These are phyloP conservation scores for Earliella scabrosa DNA, from an alignment of 1,284 basidiomycete genomes.

Conservation along the genomic window DNA sequence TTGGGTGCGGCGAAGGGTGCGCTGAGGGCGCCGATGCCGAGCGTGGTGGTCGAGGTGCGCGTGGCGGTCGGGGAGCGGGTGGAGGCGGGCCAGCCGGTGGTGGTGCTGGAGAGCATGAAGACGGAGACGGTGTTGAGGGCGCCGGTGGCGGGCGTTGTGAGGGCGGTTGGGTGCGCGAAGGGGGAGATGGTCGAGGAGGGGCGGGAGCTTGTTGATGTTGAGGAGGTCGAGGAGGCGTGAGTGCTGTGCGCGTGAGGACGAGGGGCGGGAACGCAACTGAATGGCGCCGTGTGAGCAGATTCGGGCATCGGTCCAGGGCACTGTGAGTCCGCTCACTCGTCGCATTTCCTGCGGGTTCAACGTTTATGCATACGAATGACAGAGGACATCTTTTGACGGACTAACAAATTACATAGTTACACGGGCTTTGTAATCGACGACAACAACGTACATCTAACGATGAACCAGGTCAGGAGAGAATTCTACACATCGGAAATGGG, in stretches of 20 bases:
- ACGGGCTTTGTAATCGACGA: too few relatives aligned
- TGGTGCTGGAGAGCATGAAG: constrained; percentile 96
- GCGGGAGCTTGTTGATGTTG: constrained; percentile 73
- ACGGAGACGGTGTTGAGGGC: constrained; percentile 89
- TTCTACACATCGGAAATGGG: too few relatives aligned
- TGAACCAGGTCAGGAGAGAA: too few relatives aligned
- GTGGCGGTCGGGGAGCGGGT: constrained; percentile 79
- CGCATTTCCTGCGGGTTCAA: too few relatives aligned
- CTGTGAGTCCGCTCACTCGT: too few relatives aligned
- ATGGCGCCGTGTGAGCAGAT: too few relatives aligned
- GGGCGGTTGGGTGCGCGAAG: constrained; percentile 72
- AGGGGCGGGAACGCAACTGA: too few relatives aligned
- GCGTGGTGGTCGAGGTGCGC: constrained; percentile 84
- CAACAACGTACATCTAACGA: too few relatives aligned
- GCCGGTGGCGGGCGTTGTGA: constrained; percentile 68
- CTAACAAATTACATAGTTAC: too few relatives aligned
- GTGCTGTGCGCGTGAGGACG: not conserved
- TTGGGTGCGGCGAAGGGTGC: constrained; percentile 53
- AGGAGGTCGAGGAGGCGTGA: constrained; percentile 29
- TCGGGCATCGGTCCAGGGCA: too few relatives aligned
- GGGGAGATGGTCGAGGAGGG: constrained; percentile 93
- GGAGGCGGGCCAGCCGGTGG: constrained; percentile 79
- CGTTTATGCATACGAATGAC: too few relatives aligned
- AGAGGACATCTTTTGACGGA: too few relatives aligned
- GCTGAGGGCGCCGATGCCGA: constrained; percentile 86